Evolutionary conservation across 108 stramenopile species (phyloP), one percentile per base, ranked within the genome.

Genomic region (Stephanodiscus minutulus): DNA sequence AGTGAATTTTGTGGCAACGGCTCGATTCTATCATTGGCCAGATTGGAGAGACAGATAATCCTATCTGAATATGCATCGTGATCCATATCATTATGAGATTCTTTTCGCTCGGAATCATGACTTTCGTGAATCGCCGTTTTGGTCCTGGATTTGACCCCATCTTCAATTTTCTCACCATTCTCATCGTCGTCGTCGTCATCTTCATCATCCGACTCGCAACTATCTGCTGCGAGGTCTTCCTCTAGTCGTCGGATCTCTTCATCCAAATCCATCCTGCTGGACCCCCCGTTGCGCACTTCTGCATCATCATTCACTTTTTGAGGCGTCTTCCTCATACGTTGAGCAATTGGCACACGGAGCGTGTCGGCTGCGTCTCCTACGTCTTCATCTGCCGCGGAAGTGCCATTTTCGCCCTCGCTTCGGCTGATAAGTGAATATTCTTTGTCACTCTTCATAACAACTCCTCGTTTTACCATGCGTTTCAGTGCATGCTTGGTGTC

Each of bases 171-270:
- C n/a, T 63, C 54, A 29, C 64, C 50, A 56, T 57, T 65, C 8
- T 74, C 75, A 9, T 25, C 37, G 8, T 83, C 79, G 20, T 70
- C 77, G 41, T 69, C 56, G 71, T 54, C 59, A 22, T 61, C 31
- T 25, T 70, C 71, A 43, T 77, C 71, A 55, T 48, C 71, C 8
- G 70, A 72, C 22, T 44, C 36, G 17, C 57, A 43, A 31, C 20
- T 46, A 35, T 66, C 73, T 57, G 67, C 59, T 52, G 87, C 84
- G 27, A 93, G 79, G 61, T 93, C 92, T 25, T 77, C 84, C 83
- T 93, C 92, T 7, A 93, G 64, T 46, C 89, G 50, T 39, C 78
- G 53, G 46, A 93, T 93, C 76, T 93, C 89, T 56, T 93, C 89
- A 60, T 93, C 92, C 52, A 90, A 76, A 73, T 93, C 89, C 17